A percentile compares a stretch with the other conserved stretches of the same genome.
Evolutionary conservation across 768 basidiomycete genomes (phyloP).

Genomic region (Suillus subalutaceus): DNA sequence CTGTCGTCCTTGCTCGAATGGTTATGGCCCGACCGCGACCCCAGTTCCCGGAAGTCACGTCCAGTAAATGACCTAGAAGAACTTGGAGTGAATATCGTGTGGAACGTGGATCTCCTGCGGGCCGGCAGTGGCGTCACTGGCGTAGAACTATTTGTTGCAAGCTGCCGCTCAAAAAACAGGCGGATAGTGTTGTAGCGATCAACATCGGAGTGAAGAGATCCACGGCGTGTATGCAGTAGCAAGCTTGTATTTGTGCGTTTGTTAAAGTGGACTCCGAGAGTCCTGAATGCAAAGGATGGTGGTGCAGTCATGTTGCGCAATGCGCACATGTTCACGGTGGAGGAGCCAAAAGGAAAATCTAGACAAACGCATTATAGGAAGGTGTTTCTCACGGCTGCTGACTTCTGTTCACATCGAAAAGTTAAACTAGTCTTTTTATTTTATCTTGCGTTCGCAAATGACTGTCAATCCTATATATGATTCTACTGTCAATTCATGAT

Average conservation of each 20-base stretch:
- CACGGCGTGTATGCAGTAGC: constrained; percentile 28
- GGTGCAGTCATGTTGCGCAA: constrained; percentile 15
- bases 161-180: constrained; percentile 52
- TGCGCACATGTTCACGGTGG: not conserved
- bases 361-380: not conserved
- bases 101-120: constrained; percentile 1
- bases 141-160: constrained; percentile 17
- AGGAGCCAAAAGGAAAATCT: not conserved
- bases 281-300: constrained; percentile 11
- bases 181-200: constrained; percentile 65
- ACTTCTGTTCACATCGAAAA: too few relatives aligned
- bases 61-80: not conserved
- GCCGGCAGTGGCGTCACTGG: not conserved
- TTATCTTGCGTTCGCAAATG: too few relatives aligned
- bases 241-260: constrained; percentile 14
- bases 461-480: too few relatives aligned
- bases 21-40: constrained; percentile 15
- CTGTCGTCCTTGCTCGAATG: constrained; percentile 14
- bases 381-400: constrained; percentile 2
- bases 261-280: constrained; percentile 4
- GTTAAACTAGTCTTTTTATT: too few relatives aligned
- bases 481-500: too few relatives aligned
- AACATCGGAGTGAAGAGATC: constrained; percentile 33
- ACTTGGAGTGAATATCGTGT: not conserved
- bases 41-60: not conserved